These are phyloP conservation scores for Pichia manshurica DNA, from an alignment of 805 yeast genomes.

Conservation along the genomic window DNA sequence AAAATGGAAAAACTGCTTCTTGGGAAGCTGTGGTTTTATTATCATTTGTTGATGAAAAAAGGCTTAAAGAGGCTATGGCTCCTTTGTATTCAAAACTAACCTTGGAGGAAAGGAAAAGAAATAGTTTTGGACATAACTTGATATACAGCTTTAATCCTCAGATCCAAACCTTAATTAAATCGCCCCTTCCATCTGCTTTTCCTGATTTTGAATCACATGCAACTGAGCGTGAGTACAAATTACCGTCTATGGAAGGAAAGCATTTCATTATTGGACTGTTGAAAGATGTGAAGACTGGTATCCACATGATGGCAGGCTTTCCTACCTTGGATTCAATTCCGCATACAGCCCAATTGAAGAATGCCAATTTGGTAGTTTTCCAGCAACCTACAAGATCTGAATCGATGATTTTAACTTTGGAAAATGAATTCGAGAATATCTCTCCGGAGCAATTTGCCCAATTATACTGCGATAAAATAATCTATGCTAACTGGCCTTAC, in stretches of 20 bases:
- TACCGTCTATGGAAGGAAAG: slow-evolving; percentile 43
- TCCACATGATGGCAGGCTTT: slow-evolving; percentile 78
- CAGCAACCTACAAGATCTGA: slow-evolving; percentile 80
- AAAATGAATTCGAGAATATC: slow-evolving; percentile 48
- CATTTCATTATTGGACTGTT: slow-evolving; percentile 50
- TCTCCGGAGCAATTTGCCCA: slow-evolving; percentile 61
- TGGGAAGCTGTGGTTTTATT: slow-evolving; percentile 98
- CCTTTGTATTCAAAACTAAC: slow-evolving; percentile 58
- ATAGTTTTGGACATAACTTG: slow-evolving; percentile 66
- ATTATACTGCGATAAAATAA: slow-evolving; percentile 52
- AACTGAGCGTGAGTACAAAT: slow-evolving; percentile 49
- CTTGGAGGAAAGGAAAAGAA: slow-evolving; percentile 68
- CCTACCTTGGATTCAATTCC: slow-evolving; percentile 76
- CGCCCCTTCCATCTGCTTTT: slow-evolving; percentile 75
- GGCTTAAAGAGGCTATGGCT: slow-evolving; percentile 66
- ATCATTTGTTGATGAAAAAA: slow-evolving; percentile 81
- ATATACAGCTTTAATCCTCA: slow-evolving; percentile 74
- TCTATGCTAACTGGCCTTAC: slow-evolving; percentile 88
- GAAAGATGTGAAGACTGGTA: slow-evolving; percentile 63
- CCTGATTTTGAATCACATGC: slow-evolving; percentile 77
- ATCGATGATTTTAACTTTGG: slow-evolving; percentile 64
- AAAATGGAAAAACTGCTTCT: slow-evolving; percentile 90
- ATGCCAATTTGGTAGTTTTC: slow-evolving; percentile 68
- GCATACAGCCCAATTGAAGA: slow-evolving; percentile 46
- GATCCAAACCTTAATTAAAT: slow-evolving; percentile 54